Evolutionary conservation across 768 basidiomycete species (phyloP).

Genomic region (Pisolithus marmoratus): DNA sequence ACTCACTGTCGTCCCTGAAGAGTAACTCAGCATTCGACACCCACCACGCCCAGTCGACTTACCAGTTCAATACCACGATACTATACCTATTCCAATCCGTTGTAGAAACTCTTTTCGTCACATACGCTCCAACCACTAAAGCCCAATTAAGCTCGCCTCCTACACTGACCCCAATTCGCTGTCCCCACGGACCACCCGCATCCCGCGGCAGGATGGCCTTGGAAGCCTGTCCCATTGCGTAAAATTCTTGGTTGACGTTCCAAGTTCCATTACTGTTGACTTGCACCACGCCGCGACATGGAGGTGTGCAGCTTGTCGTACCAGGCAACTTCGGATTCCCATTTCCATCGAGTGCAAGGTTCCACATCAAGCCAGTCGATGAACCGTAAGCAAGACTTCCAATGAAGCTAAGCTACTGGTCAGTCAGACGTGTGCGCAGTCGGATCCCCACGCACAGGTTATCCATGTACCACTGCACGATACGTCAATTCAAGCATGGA

Average conservation of each 20-base stretch:
- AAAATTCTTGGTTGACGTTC: slow-evolving; percentile 71
- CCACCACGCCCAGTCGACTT: slow-evolving; percentile 8
- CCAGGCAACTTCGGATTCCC: slow-evolving; percentile 65
- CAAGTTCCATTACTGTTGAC: slow-evolving; percentile 61
- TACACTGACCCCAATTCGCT: slow-evolving; percentile 61
- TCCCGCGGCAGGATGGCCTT: slow-evolving; percentile 72
- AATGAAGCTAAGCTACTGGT: slow-evolving; percentile 28
- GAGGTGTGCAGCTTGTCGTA: slow-evolving; percentile 55
- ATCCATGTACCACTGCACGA: slow-evolving; percentile 58
- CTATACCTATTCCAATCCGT: slow-evolving; percentile 61
- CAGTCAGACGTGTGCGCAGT: slow-evolving; percentile 14
- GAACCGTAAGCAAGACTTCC: slow-evolving; percentile 30
- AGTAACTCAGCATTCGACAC: background rate
- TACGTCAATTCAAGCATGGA: slow-evolving; percentile 6
- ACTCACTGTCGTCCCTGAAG: slow-evolving; percentile 42
- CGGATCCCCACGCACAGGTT: slow-evolving; percentile 42
- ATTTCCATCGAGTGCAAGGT: slow-evolving; percentile 56
- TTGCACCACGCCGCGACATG: slow-evolving; percentile 63
- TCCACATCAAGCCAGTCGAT: slow-evolving; percentile 64
- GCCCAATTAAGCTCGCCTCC: slow-evolving; percentile 52
- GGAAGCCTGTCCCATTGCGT: slow-evolving; percentile 68
- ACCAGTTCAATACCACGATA: slow-evolving; percentile 70
- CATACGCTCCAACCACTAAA: slow-evolving; percentile 60
- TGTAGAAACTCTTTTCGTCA: slow-evolving; percentile 48
- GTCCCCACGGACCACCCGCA: slow-evolving; percentile 57